Evolutionary conservation across 1,284 basidiomycete species (phyloP), one percentile per base, ranked within the genome.

Genomic region (Papiliotrema terrestris): DNA sequence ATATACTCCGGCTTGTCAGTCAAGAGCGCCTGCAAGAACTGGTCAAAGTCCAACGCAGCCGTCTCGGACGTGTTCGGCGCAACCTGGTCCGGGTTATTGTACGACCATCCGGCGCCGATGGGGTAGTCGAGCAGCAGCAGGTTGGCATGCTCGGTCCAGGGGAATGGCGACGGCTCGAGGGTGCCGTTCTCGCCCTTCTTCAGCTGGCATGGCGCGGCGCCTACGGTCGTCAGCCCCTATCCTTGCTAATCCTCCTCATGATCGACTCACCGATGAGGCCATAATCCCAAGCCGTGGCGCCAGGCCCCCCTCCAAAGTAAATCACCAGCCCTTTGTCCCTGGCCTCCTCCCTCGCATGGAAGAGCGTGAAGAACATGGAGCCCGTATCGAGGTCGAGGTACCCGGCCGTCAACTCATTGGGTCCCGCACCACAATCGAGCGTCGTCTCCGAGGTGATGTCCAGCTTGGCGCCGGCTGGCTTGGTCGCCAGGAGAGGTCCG

Each of bases 211-310:
- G 59, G 59, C 2, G 55, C 56, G 9, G 59, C 58, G 26, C 58
- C 58, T 54, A n/a, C 22, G 3, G 3, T n/a, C 2, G n/a, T 13
- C 19, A 20, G 44, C 19, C 15, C 14, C 6, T 20, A 15, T 25
- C 9, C n/a, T 26, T 3, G 19, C 11, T 5, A 4, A 26, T 3
- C 23, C 23, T 2, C 41, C 2, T 23, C 41, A 36, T n/a, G n/a
- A n/a, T n/a, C n/a, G n/a, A 47, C 58, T 49, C 45, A 58, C 59
- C 59, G 8, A 61, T 48, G 29, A 61, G 57, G 23, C 53, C 56
- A 41, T 61, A 54, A 49, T 61, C 59, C 45, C 52, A 55, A n/a
- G 51, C 45, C 4, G 52, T 53, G 2, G 49, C 53, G 3, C 58
- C 58, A 0, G 59, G 59, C 13, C 59, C 59, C 13, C 59, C 59